phyloP scores from a whole-genome alignment of 257 asterid genomes.

The Ilex asprella region DNA sequence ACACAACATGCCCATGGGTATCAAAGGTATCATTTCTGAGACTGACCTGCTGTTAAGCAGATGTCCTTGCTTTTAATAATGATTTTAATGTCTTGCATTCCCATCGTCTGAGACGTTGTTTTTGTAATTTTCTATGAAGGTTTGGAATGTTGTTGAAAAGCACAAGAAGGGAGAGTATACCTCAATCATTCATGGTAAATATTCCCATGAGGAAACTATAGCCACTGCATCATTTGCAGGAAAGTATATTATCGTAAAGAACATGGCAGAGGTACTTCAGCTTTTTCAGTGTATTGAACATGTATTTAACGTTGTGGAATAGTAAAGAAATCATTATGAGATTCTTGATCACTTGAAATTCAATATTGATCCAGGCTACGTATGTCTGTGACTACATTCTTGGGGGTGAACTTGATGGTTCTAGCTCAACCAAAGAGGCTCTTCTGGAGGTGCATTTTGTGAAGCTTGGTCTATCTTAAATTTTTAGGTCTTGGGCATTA shows the following conservation, averaged over 20 bases:
- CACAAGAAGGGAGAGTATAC: constrained; percentile 97
- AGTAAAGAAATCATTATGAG: background rate
- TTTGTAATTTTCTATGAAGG: constrained; percentile 33
- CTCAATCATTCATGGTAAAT: constrained; percentile 91
- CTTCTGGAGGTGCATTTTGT: constrained; percentile 63
- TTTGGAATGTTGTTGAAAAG: constrained; percentile 89
- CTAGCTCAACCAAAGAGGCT: constrained; percentile 94
- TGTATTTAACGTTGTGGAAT: too few relatives aligned
- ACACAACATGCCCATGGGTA: constrained; percentile 99
- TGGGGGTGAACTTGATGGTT: constrained; percentile 91
- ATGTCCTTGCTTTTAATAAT: too few relatives aligned
- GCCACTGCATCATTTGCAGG: constrained; percentile 99
- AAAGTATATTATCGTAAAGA: constrained; percentile 75
- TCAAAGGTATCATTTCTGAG: constrained; percentile 48
- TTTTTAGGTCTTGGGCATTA: background rate
- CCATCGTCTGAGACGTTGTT: background rate
- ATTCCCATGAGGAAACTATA: constrained; percentile 87
- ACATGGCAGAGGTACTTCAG: constrained; percentile 72
- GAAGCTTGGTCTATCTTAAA: constrained; percentile 4
- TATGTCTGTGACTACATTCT: constrained; percentile 92
- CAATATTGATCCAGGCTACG: constrained; percentile 52
- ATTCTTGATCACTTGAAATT: too few relatives aligned
- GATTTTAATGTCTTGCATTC: constrained; percentile 5
- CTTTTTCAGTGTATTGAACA: background rate
- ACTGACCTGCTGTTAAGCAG: background rate